A percentile compares a stretch with the other conserved stretches of the same genome.
Evolutionary conservation across 2,329 filamentous ascomycete genomes (phyloP).

Genomic region (Gaeumannomyces sp.): DNA sequence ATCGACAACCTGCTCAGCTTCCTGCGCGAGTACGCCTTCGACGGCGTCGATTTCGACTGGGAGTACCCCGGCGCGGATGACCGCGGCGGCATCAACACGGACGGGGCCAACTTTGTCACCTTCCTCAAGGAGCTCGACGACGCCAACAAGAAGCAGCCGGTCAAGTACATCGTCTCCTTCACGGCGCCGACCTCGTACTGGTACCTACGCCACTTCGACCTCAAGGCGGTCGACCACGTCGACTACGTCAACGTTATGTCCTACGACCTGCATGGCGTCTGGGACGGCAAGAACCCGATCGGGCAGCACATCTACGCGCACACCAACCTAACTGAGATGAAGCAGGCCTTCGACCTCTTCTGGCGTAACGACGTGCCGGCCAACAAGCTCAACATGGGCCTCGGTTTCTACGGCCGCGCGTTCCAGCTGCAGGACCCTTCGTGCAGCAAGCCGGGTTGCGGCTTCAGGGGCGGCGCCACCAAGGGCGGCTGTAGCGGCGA

Average conservation of each 20-base stretch:
- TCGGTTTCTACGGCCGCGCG: constrained; percentile 35
- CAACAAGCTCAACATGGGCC: constrained; percentile 34
- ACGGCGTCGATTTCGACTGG: background rate
- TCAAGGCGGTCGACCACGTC: background rate
- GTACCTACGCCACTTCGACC: background rate
- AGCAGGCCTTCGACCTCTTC: constrained; percentile 33
- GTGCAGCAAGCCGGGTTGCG: constrained; percentile 18
- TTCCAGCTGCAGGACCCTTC: constrained; percentile 16
- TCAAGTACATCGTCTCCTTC: background rate
- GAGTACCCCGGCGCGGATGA: background rate
- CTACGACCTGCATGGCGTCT: background rate
- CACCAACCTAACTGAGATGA: constrained; percentile 42
- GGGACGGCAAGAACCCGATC: constrained; percentile 26
- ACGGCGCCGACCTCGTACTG: background rate
- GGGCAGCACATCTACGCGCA: constrained; percentile 30
- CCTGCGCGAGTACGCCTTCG: background rate
- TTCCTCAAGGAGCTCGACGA: background rate
- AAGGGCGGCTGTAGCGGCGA: constrained; percentile 17
- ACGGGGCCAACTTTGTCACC: background rate
- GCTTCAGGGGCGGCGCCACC: constrained; percentile 16
- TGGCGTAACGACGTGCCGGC: constrained; percentile 38
- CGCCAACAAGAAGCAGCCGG: background rate
- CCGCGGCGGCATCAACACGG: background rate
- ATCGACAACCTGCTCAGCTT: background rate
- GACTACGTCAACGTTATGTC: background rate